Evolutionary conservation across 1,284 basidiomycete genomes (phyloP).

Genomic region (Caloboletus firmus): DNA sequence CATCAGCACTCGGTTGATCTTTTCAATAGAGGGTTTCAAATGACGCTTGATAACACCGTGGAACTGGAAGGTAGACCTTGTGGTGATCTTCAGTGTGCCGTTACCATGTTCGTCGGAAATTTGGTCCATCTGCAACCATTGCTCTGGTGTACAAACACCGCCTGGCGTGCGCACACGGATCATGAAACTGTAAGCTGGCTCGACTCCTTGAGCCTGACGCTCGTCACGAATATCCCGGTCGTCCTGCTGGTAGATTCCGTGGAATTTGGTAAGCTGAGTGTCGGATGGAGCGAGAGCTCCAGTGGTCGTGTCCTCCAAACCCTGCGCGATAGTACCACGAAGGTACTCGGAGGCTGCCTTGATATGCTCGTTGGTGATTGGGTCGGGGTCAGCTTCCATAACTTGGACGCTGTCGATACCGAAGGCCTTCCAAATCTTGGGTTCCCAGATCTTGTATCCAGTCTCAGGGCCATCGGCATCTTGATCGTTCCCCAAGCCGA

Average conservation of each 20-base stretch:
- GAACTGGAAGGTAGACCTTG: slow-evolving; percentile 99
- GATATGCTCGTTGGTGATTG: slow-evolving; percentile 99
- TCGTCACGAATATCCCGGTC: slow-evolving; percentile 98
- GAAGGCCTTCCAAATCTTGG: slow-evolving; percentile 89
- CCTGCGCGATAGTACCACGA: slow-evolving; percentile 93
- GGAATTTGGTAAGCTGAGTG: slow-evolving; percentile 97
- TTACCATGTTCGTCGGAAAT: slow-evolving; percentile 96
- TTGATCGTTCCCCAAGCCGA: slow-evolving; percentile 96
- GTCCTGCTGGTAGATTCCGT: slow-evolving; percentile 96
- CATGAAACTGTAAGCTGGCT: slow-evolving; percentile 99
- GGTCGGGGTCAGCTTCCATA: slow-evolving; percentile 90
- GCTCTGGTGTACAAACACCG: slow-evolving; percentile 87
- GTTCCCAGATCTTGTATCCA: slow-evolving; percentile 96
- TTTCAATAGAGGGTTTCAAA: slow-evolving; percentile 94
- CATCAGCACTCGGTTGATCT: slow-evolving; percentile 88
- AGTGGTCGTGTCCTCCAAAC: slow-evolving; percentile 83
- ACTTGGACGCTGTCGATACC: slow-evolving; percentile 92
- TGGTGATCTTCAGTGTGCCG: slow-evolving; percentile 96
- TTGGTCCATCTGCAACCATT: slow-evolving; percentile 96
- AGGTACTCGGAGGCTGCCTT: slow-evolving; percentile 96
- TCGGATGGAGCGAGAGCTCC: slow-evolving; percentile 90
- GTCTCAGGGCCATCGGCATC: slow-evolving; percentile 96
- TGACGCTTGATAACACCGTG: slow-evolving; percentile 98
- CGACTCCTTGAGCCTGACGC: slow-evolving; percentile 87
- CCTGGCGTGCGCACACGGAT: slow-evolving; percentile 96